Evolutionary conservation across 306 rosid genomes (phyloP).

Genomic region (Cucurbita argyrosperma): DNA sequence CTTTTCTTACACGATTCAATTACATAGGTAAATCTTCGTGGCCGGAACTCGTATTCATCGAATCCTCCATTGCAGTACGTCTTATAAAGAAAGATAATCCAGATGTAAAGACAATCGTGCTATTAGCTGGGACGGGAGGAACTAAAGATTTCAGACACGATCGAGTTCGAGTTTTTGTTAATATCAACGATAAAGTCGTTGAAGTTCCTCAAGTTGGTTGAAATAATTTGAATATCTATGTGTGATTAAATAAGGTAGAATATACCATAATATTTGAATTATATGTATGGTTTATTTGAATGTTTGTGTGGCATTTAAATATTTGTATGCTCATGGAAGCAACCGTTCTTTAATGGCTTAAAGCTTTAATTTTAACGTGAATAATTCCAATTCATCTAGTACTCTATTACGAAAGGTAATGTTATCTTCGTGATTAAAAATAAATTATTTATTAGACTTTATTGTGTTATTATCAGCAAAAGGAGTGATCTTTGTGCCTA

Average conservation of each 20-base stretch:
- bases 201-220: neutral
- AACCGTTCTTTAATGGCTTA: neutral
- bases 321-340: neutral
- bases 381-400: too few species aligned
- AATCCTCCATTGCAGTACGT: neutral
- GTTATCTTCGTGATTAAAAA: too few species aligned
- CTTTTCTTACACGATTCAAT: neutral
- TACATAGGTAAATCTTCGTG: neutral
- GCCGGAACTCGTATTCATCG: constrained; percentile 2
- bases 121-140: neutral
- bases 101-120: neutral
- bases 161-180: neutral
- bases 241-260: neutral
- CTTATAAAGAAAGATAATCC: constrained; percentile 1
- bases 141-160: neutral
- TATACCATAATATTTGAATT: neutral
- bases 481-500: too few species aligned
- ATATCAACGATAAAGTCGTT: neutral
- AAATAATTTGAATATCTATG: neutral
- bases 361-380: too few species aligned
- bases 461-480: too few species aligned
- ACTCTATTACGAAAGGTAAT: too few species aligned
- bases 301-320: neutral
- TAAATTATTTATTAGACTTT: too few species aligned
- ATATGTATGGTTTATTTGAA: neutral